Conservation (phyloP, 2,329 filamentous ascomycete species). For the Cladosporium halotolerans region DNA sequence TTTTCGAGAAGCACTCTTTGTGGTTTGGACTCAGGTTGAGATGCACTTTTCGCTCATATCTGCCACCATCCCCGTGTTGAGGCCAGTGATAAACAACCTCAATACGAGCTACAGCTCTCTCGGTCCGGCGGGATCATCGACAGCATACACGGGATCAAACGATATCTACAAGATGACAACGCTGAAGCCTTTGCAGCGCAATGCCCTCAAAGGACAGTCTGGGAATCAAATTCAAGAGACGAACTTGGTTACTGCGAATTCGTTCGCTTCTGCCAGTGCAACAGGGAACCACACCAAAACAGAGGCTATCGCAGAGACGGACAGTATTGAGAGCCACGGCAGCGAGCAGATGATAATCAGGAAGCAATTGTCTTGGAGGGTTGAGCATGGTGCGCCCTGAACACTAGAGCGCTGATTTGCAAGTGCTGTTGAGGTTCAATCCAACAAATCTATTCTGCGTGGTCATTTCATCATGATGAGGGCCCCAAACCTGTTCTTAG, state of each 20-base stretch:
- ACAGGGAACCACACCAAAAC: neutral
- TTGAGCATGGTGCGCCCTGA: neutral
- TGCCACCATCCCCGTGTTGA: conserved; percentile 14
- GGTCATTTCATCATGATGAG: too few relatives aligned
- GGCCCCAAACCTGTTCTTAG: too few relatives aligned
- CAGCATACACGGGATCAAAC: neutral
- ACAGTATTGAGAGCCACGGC: neutral
- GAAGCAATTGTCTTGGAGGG: conserved; percentile 1
- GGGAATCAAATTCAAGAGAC: neutral
- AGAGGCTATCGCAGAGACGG: neutral
- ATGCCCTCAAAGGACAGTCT: too few relatives aligned
- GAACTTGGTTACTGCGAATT: neutral
- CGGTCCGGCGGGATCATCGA: conserved; percentile 1
- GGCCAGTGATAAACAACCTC: conserved; percentile 12
- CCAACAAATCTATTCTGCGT: too few relatives aligned
- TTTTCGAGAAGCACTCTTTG: conserved; percentile 11
- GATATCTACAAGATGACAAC: neutral
- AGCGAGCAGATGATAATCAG: conserved; percentile 7
- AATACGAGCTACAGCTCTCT: conserved; percentile 18
- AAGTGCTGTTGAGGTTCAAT: too few relatives aligned
- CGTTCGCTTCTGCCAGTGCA: neutral
- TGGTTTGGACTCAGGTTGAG: conserved; percentile 17
- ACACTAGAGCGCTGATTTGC: neutral
- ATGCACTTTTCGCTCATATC: conserved; percentile 14
- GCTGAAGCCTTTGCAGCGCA: neutral